These are phyloP conservation scores for Phoma sp. DNA, from an alignment of 2,329 filamentous ascomycete genomes.

Conservation along the genomic window DNA sequence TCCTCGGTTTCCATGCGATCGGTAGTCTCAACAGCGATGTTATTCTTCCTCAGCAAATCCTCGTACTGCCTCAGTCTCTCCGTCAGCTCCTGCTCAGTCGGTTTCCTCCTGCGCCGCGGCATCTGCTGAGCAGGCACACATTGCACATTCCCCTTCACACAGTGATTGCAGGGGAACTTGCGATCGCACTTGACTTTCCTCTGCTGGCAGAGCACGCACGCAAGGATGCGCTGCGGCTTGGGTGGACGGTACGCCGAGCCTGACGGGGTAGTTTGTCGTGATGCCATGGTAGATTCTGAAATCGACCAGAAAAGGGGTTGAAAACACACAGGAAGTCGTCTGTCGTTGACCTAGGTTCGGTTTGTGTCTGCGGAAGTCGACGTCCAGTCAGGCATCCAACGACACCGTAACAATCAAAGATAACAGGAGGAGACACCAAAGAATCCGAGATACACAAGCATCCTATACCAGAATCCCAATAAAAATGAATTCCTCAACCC, in stretches of 20 bases:
- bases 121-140: slow-evolving; percentile 54
- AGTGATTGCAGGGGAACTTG: slow-evolving; percentile 47
- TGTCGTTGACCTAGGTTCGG: too few species aligned
- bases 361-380: too few species aligned
- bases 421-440: too few species aligned
- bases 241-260: slow-evolving; percentile 12
- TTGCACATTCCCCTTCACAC: slow-evolving; percentile 34
- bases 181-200: slow-evolving; percentile 51
- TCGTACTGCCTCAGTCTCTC: slow-evolving; percentile 76
- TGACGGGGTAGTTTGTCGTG: slow-evolving; percentile 14
- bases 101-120: slow-evolving; percentile 66
- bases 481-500: too few species aligned
- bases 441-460: background rate
- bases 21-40: slow-evolving; percentile 70
- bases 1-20: background rate
- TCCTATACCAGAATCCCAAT: too few species aligned
- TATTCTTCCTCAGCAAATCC: slow-evolving; percentile 68
- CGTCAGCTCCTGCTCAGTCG: slow-evolving; percentile 74
- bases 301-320: background rate
- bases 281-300: slow-evolving; percentile 14
- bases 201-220: slow-evolving; percentile 75
- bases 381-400: too few species aligned
- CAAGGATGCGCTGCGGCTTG: slow-evolving; percentile 53
- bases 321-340: too few species aligned
- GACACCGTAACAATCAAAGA: too few species aligned